Evolutionary conservation across 129 eudicot genomes (phyloP).

Genomic region (Pseudognaphalium luteoalbum): DNA sequence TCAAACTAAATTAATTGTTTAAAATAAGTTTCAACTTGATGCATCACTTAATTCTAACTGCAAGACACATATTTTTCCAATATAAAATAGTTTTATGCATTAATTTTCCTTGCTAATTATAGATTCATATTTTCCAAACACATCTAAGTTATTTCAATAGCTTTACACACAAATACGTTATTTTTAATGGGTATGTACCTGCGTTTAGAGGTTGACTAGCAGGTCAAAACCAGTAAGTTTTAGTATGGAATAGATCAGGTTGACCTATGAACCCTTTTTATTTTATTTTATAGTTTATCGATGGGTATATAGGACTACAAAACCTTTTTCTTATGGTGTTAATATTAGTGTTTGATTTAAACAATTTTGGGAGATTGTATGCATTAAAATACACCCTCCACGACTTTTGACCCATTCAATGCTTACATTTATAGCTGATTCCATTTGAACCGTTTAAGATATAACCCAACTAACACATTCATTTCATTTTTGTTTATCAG

Average conservation of each 20-base stretch:
- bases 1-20: not conserved
- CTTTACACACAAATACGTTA: not conserved
- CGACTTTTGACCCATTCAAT: not conserved
- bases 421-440: not conserved
- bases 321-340: not conserved
- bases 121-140: not conserved
- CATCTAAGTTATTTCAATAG: not conserved
- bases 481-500: slow-evolving; percentile 34
- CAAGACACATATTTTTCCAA: not conserved
- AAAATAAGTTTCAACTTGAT: not conserved
- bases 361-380: not conserved
- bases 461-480: not conserved
- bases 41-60: not conserved
- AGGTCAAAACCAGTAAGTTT: not conserved
- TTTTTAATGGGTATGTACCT: not conserved
- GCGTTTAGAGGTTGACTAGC: not conserved
- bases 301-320: not conserved
- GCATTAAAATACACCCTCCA: not conserved
- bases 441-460: not conserved
- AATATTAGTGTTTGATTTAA: not conserved
- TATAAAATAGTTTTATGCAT: not conserved
- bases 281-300: not conserved
- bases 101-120: not conserved
- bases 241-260: not conserved
- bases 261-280: not conserved